Percentiles rank a stretch among this genome's conserved stretches.
Evolutionary conservation across 768 basidiomycete species (phyloP).

Genomic region (Tylopilus plumbeoviolaceoides): DNA sequence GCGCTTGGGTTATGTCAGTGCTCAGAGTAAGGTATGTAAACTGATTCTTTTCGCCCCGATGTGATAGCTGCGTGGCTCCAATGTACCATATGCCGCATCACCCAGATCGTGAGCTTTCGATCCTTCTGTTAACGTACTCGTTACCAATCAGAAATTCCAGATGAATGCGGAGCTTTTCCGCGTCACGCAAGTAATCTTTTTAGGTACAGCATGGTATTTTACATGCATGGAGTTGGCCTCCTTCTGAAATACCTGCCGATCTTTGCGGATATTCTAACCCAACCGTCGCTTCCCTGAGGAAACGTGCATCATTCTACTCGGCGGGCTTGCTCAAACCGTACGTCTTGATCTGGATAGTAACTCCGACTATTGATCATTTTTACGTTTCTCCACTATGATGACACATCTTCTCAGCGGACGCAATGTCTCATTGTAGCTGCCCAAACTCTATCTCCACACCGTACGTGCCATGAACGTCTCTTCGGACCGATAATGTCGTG

Average conservation of each 20-base stretch:
- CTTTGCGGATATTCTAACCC: slow-evolving; percentile 3
- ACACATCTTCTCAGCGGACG: slow-evolving; percentile 5
- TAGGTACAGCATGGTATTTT: slow-evolving; percentile 1
- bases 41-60: slow-evolving; percentile 15
- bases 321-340: not conserved
- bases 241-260: slow-evolving; percentile 4
- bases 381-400: slow-evolving; percentile 7
- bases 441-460: slow-evolving; percentile 15
- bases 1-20: not conserved
- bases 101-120: not conserved
- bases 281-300: not conserved
- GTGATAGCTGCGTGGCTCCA: slow-evolving; percentile 15
- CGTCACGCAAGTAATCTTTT: not conserved
- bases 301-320: slow-evolving; percentile 1
- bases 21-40: slow-evolving; percentile 7
- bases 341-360: slow-evolving; percentile 3
- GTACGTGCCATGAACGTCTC: slow-evolving; percentile 16
- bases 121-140: not conserved
- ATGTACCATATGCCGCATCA: not conserved
- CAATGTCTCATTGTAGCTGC: slow-evolving; percentile 8
- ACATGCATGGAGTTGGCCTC: not conserved
- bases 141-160: not conserved
- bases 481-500: slow-evolving; percentile 9
- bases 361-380: slow-evolving; percentile 9
- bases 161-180: not conserved